Evolutionary conservation across 1,284 basidiomycete genomes (phyloP).

Genomic region (Volvariella surrecta): DNA sequence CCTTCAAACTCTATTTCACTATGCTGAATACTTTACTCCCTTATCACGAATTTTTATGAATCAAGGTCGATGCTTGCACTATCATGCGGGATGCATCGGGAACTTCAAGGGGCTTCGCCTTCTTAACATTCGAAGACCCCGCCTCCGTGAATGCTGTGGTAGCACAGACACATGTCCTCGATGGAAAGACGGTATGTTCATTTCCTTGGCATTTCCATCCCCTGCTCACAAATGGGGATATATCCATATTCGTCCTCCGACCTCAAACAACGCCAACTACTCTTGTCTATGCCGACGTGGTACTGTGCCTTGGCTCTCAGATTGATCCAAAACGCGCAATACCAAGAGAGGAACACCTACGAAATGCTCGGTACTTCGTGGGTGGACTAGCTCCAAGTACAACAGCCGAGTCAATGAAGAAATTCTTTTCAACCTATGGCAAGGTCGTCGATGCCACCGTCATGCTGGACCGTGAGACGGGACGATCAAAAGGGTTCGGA

Average conservation of each 20-base stretch:
- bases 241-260: constrained; percentile 3
- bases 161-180: constrained; percentile 82
- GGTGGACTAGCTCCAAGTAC: constrained; percentile 89
- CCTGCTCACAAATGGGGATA: too few relatives aligned
- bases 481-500: constrained; percentile 94
- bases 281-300: background rate
- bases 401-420: constrained; percentile 88
- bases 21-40: background rate
- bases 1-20: background rate
- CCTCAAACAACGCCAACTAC: background rate
- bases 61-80: constrained; percentile 75
- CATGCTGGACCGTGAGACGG: constrained; percentile 97
- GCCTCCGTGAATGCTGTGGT: constrained; percentile 86
- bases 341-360: constrained; percentile 88
- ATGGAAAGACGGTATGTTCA: constrained; percentile 82
- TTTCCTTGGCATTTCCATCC: background rate
- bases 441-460: constrained; percentile 95
- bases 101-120: constrained; percentile 89
- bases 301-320: constrained; percentile 30
- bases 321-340: constrained; percentile 99
- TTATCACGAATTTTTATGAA: background rate
- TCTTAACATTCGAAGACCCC: constrained; percentile 85
- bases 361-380: constrained; percentile 91
- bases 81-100: constrained; percentile 94
- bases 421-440: constrained; percentile 88